A percentile compares a stretch with the other conserved stretches of the same genome.
phyloP scores from a whole-genome alignment of 805 yeast genomes.

The Lipomyces spencermartinsiae region DNA sequence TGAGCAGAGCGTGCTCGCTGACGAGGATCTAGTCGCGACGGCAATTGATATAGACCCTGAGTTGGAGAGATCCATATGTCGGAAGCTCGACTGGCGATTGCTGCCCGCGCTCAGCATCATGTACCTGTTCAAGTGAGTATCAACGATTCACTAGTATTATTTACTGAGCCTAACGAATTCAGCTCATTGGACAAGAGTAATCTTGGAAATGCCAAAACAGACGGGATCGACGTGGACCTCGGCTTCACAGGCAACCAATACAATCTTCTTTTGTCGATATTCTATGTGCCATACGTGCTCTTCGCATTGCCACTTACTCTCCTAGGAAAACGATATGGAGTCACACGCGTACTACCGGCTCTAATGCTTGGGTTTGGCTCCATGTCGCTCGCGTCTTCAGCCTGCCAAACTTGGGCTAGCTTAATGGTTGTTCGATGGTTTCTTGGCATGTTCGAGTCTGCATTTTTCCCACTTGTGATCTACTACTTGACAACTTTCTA shows the following conservation, averaged over 20 bases:
- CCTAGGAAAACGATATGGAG: conserved; percentile 51
- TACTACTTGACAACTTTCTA: conserved; percentile 57
- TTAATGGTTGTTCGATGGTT: conserved; percentile 56
- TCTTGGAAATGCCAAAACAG: conserved; percentile 58
- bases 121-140: conserved; percentile 52
- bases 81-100: conserved; percentile 54
- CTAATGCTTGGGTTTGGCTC: conserved; percentile 56
- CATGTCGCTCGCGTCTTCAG: conserved; percentile 49
- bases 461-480: conserved; percentile 47
- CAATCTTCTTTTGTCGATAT: conserved; percentile 55
- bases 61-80: conserved; percentile 42
- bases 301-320: conserved; percentile 54
- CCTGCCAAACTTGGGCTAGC: conserved; percentile 53
- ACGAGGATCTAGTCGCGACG: conserved; percentile 29
- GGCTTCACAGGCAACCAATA: conserved; percentile 53
- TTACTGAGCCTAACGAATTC: conserved; percentile 8
- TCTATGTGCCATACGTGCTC: conserved; percentile 55
- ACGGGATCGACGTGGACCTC: conserved; percentile 53
- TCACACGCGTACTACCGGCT: conserved; percentile 54
- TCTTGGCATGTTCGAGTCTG: conserved; percentile 60
- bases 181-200: conserved; percentile 57
- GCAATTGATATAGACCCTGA: conserved; percentile 34
- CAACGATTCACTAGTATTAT: neutral
- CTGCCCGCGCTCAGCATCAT: conserved; percentile 54
- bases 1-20: conserved; percentile 30